Base-by-base conservation (phyloP, 2,329 filamentous ascomycete species). In the Simplicillium aogashimaense region DNA sequence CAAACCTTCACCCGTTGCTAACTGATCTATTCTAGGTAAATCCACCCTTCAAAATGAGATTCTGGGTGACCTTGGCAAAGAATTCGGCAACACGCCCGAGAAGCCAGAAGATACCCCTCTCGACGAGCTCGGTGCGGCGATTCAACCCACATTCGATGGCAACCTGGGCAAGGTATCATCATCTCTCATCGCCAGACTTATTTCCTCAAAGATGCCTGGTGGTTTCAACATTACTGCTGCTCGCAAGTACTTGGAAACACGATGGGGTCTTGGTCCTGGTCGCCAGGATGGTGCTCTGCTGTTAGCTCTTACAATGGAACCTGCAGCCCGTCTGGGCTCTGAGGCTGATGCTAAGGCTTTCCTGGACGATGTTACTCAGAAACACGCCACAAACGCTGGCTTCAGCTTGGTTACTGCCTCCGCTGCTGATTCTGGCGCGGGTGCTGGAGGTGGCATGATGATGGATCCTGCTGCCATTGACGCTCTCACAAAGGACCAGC, bases 11-110 rank as follows among this genome's bases (percentile, higher is more conserved):
- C 41, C 12, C 12, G 11, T 7, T 44, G 16, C 14, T 44, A 16
- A 43, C 32, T 18, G 4, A 10, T 13, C 36, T 25, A 28, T 30
- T 37, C n/a, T 53, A 95, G 89, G 89, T 57, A 98, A 98, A 73
- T 97, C 92, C 3, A 98, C 92, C 7, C 79, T 98, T 17, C 92
- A 98, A 60, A 98, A 98, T 62, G 92, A 98, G 65, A 97, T 98
- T 50, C 78, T 98, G 25, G 92, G 92, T 67, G 92, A 98, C 59
- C 69, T 98, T 48, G 90, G 90, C 60, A 98, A 97, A 64, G 92
- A 98, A 66, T 98, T 98, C 54, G 92, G 92, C 44, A 95, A 89
- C 11, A 95, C 92, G 13, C 92, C 92, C 41, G 92, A 98, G 62
- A 97, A 97, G 70, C 90, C 92, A 39, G 92, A 98, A 76, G 92